These are phyloP conservation scores for Evernia prunastri DNA, from an alignment of 495 filamentous ascomycete species.

Conservation along the genomic window DNA sequence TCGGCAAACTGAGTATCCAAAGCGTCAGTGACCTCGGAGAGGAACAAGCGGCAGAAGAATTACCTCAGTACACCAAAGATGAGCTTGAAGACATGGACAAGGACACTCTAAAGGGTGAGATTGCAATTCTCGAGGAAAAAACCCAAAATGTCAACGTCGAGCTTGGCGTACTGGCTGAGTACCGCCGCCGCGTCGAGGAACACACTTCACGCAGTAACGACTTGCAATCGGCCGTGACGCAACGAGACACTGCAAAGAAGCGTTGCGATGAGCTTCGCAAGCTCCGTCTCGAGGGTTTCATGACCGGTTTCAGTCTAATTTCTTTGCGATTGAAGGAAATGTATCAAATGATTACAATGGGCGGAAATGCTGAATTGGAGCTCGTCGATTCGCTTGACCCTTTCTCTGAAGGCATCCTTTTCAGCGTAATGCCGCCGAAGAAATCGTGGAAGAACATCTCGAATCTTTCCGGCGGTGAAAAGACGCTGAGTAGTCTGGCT, in stretches of 20 bases:
- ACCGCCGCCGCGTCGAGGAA: slow-evolving; percentile 83
- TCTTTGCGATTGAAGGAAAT: slow-evolving; percentile 97
- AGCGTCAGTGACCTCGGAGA: slow-evolving; percentile 66
- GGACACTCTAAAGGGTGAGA: slow-evolving; percentile 74
- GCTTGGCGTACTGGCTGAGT: slow-evolving; percentile 84
- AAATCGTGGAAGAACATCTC: slow-evolving; percentile 99
- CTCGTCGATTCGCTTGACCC: slow-evolving; percentile 93
- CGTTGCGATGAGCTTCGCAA: slow-evolving; percentile 86
- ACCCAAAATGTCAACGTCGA: slow-evolving; percentile 85
- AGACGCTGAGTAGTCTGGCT: slow-evolving; percentile 89
- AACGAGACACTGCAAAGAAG: slow-evolving; percentile 80
- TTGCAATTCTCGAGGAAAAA: slow-evolving; percentile 87
- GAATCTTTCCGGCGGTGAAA: slow-evolving; percentile 91
- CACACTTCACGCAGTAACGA: slow-evolving; percentile 75
- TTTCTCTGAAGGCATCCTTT: slow-evolving; percentile 93
- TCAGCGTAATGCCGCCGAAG: slow-evolving; percentile 98
- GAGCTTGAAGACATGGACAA: slow-evolving; percentile 92
- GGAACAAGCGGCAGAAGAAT: slow-evolving; percentile 47
- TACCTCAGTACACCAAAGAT: slow-evolving; percentile 80
- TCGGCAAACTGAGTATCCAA: slow-evolving; percentile 68
- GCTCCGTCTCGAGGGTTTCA: slow-evolving; percentile 88
- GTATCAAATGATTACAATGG: slow-evolving; percentile 99
- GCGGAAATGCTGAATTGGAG: slow-evolving; percentile 94
- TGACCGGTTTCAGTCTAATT: slow-evolving; percentile 93
- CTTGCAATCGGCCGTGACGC: slow-evolving; percentile 62